phyloP scores from a whole-genome alignment of 2,329 filamentous ascomycete genomes.

The Ustilaginoidea virens region DNA sequence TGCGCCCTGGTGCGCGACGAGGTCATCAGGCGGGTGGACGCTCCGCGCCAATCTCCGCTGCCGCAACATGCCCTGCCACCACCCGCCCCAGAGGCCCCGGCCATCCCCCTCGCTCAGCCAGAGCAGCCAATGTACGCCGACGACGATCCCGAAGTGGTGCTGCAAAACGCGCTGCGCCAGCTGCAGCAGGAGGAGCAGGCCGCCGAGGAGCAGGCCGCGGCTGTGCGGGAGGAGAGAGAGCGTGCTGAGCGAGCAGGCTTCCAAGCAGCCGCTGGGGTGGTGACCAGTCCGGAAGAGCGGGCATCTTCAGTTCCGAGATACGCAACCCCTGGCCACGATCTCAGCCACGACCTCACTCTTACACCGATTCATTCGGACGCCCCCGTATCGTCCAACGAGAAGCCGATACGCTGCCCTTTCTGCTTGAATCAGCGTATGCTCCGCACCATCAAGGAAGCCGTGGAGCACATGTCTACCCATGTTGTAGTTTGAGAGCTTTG shows the following conservation, averaged over 20 bases:
- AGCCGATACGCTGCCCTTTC: constrained; percentile 41
- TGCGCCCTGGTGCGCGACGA: constrained; percentile 45
- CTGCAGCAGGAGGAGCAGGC: constrained; percentile 44
- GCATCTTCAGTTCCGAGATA: constrained; percentile 18
- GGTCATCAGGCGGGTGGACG: constrained; percentile 26
- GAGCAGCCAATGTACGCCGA: constrained; percentile 27
- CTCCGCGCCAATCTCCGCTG: constrained; percentile 8
- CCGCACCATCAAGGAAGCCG: constrained; percentile 43
- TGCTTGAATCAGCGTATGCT: constrained; percentile 48
- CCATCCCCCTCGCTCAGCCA: constrained; percentile 3
- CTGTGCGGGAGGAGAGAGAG: constrained; percentile 36
- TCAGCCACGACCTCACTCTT: constrained; percentile 29
- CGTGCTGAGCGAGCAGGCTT: constrained; percentile 25
- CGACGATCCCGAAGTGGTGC: constrained; percentile 41
- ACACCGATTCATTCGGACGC: constrained; percentile 38
- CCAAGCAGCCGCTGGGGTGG: constrained; percentile 14
- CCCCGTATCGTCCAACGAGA: constrained; percentile 28
- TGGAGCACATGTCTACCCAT: constrained; percentile 47
- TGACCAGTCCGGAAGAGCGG: constrained; percentile 16
- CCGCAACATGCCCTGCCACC: constrained; percentile 7
- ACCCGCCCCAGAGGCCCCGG: constrained; percentile 1
- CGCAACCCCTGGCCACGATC: constrained; percentile 18
- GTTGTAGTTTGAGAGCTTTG: constrained; percentile 31
- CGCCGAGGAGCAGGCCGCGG: constrained; percentile 40
- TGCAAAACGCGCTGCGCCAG: constrained; percentile 43